Percentiles rank a stretch among this genome's conserved stretches.
Evolutionary conservation across 768 basidiomycete genomes (phyloP).

Genomic region (Mycena latifolia): DNA sequence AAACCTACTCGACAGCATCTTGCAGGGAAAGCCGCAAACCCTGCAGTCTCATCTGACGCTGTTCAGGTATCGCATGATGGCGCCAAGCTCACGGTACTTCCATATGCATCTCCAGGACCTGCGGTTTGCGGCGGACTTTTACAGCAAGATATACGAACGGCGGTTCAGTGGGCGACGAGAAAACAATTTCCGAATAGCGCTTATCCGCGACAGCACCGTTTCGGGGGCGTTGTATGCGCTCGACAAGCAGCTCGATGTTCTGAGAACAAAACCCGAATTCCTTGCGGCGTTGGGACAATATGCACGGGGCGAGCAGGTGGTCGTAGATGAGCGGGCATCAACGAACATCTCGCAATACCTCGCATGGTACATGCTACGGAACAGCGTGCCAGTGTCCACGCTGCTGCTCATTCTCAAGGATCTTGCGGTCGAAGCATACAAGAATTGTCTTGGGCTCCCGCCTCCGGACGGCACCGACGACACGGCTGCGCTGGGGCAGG

Average conservation of each 20-base stretch:
- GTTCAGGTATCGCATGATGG: constrained; percentile 75
- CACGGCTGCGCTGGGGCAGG: constrained; percentile 51
- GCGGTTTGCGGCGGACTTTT: constrained; percentile 82
- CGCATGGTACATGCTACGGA: constrained; percentile 79
- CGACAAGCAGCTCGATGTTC: constrained; percentile 65
- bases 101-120: constrained; percentile 80
- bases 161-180: constrained; percentile 81
- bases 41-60: constrained; percentile 81
- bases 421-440: constrained; percentile 73
- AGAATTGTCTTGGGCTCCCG: constrained; percentile 62
- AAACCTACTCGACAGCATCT: constrained; percentile 84
- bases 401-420: constrained; percentile 71
- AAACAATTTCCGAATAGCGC: constrained; percentile 72
- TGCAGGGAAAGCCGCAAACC: constrained; percentile 90
- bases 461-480: constrained; percentile 66
- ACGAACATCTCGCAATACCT: constrained; percentile 56
- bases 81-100: constrained; percentile 69
- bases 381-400: constrained; percentile 78
- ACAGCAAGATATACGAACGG: constrained; percentile 78
- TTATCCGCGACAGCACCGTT: constrained; percentile 80
- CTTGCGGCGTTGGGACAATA: constrained; percentile 62
- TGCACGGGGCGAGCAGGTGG: constrained; percentile 62
- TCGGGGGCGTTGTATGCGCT: constrained; percentile 74
- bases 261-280: constrained; percentile 58
- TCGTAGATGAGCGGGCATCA: constrained; percentile 40